These are phyloP conservation scores for Scedosporium apiospermum DNA, from an alignment of 2,329 filamentous ascomycete species.

Conservation along the genomic window DNA sequence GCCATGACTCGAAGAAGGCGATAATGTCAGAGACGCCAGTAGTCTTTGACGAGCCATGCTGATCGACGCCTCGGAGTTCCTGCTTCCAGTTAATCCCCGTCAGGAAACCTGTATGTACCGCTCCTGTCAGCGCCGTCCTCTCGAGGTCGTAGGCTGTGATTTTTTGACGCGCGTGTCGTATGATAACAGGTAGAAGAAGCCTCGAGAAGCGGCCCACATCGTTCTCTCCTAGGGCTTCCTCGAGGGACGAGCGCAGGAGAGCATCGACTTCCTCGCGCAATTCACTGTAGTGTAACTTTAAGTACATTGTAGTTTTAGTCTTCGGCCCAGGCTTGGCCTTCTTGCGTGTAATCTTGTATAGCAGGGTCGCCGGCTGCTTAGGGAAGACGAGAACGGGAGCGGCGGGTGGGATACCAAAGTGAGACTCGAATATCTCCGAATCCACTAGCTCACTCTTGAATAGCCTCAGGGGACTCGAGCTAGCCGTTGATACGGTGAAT, in stretches of 20 bases:
- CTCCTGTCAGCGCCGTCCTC: slow-evolving; percentile 41
- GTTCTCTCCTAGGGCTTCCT: slow-evolving; percentile 25
- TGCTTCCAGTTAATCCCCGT: slow-evolving; percentile 35
- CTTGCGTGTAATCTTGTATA: slow-evolving; percentile 67
- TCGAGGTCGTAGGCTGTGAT: slow-evolving; percentile 45
- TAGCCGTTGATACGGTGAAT: slow-evolving; percentile 83
- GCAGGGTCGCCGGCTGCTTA: slow-evolving; percentile 68
- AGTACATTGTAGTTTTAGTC: slow-evolving; percentile 40
- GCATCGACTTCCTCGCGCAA: slow-evolving; percentile 63
- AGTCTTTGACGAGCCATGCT: slow-evolving; percentile 18
- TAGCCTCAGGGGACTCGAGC: slow-evolving; percentile 63
- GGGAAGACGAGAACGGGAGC: slow-evolving; percentile 60
- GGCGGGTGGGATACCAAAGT: slow-evolving; percentile 42
- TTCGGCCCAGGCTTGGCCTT: slow-evolving; percentile 11
- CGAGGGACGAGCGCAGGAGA: slow-evolving; percentile 34
- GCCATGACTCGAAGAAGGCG: slow-evolving; percentile 23
- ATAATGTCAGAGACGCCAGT: slow-evolving; percentile 11
- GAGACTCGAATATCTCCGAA: slow-evolving; percentile 59
- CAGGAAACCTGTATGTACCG: slow-evolving; percentile 40
- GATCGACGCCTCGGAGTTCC: slow-evolving; percentile 41
- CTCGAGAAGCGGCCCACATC: slow-evolving; percentile 36
- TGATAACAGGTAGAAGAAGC: slow-evolving; percentile 33
- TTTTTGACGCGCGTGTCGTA: slow-evolving; percentile 31
- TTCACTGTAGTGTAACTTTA: slow-evolving; percentile 68
- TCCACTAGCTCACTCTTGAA: slow-evolving; percentile 60